phyloP scores from a whole-genome alignment of 2,329 filamentous ascomycete genomes.

The Bretziella fagacearum region DNA sequence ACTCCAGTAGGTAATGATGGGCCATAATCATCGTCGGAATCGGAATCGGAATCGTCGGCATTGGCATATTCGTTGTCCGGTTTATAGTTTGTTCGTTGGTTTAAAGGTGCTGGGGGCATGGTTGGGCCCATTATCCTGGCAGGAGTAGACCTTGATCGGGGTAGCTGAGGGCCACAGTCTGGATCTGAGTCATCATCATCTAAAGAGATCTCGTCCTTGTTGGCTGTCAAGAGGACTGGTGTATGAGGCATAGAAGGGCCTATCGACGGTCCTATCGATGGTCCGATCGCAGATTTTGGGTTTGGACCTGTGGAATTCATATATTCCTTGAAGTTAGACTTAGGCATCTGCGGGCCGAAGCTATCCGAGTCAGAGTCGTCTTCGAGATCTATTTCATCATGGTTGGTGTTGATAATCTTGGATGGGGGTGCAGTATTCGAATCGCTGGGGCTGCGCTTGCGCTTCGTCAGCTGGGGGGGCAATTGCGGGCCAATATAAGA shows the following conservation, averaged over 20 bases:
- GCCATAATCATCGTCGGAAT: slow-evolving; percentile 38
- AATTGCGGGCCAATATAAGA: slow-evolving; percentile 53
- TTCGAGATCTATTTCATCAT: slow-evolving; percentile 29
- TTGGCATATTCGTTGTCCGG: too few species aligned
- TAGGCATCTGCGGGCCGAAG: slow-evolving; percentile 25
- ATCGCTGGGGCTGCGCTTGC: slow-evolving; percentile 37
- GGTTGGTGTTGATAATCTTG: slow-evolving; percentile 25
- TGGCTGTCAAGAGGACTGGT: slow-evolving; percentile 12
- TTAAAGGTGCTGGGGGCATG: slow-evolving; percentile 27
- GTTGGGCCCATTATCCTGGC: slow-evolving; percentile 18
- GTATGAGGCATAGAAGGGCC: slow-evolving; percentile 19
- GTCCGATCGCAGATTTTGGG: neutral
- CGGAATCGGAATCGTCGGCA: slow-evolving; percentile 16
- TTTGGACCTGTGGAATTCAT: too few species aligned
- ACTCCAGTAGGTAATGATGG: slow-evolving; percentile 40
- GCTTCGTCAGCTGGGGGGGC: slow-evolving; percentile 48
- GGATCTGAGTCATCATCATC: slow-evolving; percentile 22
- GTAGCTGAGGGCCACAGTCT: slow-evolving; percentile 21
- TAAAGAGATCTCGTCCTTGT: slow-evolving; percentile 24
- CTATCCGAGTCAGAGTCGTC: slow-evolving; percentile 25
- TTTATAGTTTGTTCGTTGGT: slow-evolving; percentile 18
- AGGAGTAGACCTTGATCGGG: slow-evolving; percentile 18
- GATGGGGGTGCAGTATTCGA: slow-evolving; percentile 24
- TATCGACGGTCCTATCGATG: slow-evolving; percentile 13
- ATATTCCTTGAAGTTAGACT: slow-evolving; percentile 14